Evolutionary conservation across 306 rosid genomes (phyloP), one percentile per base, ranked within the genome.

Genomic region (Vigna radiata): DNA sequence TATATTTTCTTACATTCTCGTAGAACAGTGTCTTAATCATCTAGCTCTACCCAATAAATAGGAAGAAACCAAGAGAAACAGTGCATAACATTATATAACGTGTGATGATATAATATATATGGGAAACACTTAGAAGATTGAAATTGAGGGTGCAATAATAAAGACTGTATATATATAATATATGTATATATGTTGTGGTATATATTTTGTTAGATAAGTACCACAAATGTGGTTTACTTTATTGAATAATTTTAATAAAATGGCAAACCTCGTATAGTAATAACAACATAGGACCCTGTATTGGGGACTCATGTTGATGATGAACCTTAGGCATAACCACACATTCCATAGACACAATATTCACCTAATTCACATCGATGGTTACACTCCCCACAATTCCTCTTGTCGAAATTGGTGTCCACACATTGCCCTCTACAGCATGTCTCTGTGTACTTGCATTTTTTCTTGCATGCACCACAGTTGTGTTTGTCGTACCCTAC

Each of bases 371-470:
- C 6, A 67, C 98, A 94, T 0, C 77, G 83, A 29, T 80, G 16
- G 82, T 88, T 83, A 85, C 98, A 94, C 7, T 3, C 16, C 1
- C 96, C 96, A 36, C 98, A 94, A 59, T 94, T 93, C 85, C 96
- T 88, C 92, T 92, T 87, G 77, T 94, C 97, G 29, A 7, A 89
- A 0, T 82, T 2, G 17, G 70, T 43, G 10, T 94, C 58, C 25
- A 94, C 93, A 21, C 98, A 94, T 49, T 78, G 2, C 2, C 97
- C 95, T 77, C 93, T 72, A 76, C 98, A 94, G 39, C 98, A 94
- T 2, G 75, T 52, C 2, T 79, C 19, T 0, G 98, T 87, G 79
- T 17, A 94, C 77, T 85, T 85, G 88, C 98, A 94, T 39, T 85
- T 86, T 36, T 79, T 84, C 85, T 89, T 89, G 86, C 98, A 94